Evolutionary conservation across 352 stramenopile genomes (phyloP).

Genomic region (Pythium guiyangense): DNA sequence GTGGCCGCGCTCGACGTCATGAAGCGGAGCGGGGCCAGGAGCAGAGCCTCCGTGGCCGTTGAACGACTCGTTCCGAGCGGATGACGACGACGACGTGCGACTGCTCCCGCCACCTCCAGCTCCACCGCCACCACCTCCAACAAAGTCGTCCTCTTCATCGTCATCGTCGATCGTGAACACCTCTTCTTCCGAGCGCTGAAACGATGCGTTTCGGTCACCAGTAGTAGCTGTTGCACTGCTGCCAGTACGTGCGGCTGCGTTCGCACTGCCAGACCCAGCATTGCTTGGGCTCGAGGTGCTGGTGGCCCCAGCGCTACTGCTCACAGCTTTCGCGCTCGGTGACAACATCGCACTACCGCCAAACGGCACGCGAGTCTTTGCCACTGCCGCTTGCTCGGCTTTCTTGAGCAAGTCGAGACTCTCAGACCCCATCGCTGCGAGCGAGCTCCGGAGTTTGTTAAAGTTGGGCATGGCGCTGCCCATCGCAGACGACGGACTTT

Average conservation of each 20-base stretch:
- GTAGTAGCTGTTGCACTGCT: background rate
- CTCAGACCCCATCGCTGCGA: constrained; percentile 56
- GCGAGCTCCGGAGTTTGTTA: constrained; percentile 54
- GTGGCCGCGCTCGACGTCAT: constrained; percentile 50
- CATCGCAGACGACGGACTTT: constrained; percentile 4
- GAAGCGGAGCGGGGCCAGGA: constrained; percentile 15
- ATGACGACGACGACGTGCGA: constrained; percentile 39
- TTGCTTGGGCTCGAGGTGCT: background rate
- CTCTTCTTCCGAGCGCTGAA: constrained; percentile 61
- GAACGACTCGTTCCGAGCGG: constrained; percentile 47
- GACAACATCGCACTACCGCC: constrained; percentile 19
- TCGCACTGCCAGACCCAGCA: background rate
- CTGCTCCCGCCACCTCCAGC: constrained; percentile 19
- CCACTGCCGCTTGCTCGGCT: constrained; percentile 48
- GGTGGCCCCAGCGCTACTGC: background rate
- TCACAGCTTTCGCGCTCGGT: constrained; percentile 8
- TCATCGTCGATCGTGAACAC: constrained; percentile 85
- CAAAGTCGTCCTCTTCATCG: constrained; percentile 55
- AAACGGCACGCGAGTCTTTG: constrained; percentile 40
- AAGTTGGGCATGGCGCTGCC: constrained; percentile 30
- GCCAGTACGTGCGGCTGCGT: background rate
- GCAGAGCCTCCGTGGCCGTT: constrained; percentile 10
- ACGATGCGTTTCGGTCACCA: constrained; percentile 26
- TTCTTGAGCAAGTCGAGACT: constrained; percentile 78
- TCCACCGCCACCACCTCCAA: constrained; percentile 15